These are phyloP conservation scores for Xylariales sp. DNA, from an alignment of 2,329 filamentous ascomycete genomes.

Conservation along the genomic window DNA sequence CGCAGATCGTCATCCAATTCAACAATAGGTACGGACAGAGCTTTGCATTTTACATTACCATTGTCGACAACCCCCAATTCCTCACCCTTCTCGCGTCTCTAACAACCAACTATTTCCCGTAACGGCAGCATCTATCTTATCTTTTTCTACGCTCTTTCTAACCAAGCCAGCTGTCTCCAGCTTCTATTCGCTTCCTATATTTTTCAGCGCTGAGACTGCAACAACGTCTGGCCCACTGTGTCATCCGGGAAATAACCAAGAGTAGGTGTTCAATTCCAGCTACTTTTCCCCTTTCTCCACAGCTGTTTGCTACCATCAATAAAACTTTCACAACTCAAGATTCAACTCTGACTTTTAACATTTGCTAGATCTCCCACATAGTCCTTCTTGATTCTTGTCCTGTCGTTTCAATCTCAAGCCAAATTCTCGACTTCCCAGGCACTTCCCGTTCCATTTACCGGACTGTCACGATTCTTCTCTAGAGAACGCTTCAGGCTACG, in stretches of 20 bases:
- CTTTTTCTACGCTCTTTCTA: neutral
- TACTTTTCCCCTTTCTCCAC: constrained; percentile 33
- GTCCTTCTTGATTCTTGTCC: neutral
- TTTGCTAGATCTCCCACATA: constrained; percentile 2
- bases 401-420: constrained; percentile 1
- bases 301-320: neutral
- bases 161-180: neutral
- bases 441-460: constrained; percentile 2
- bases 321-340: constrained; percentile 19
- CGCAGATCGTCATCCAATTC: constrained; percentile 34
- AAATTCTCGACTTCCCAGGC: neutral
- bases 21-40: constrained; percentile 7
- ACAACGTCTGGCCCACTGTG: constrained; percentile 6
- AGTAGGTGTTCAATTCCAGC: constrained; percentile 23
- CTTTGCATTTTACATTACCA: constrained; percentile 9
- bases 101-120: neutral
- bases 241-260: constrained; percentile 7
- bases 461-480: constrained; percentile 12
- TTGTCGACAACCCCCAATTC: constrained; percentile 3
- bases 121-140: constrained; percentile 6
- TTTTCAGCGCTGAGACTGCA: neutral
- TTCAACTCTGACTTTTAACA: constrained; percentile 7
- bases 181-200: neutral
- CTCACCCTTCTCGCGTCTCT: neutral
- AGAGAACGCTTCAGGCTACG: constrained; percentile 8